Base-by-base conservation (phyloP, 2,329 filamentous ascomycete species). In the Phialophora verrucosa region DNA sequence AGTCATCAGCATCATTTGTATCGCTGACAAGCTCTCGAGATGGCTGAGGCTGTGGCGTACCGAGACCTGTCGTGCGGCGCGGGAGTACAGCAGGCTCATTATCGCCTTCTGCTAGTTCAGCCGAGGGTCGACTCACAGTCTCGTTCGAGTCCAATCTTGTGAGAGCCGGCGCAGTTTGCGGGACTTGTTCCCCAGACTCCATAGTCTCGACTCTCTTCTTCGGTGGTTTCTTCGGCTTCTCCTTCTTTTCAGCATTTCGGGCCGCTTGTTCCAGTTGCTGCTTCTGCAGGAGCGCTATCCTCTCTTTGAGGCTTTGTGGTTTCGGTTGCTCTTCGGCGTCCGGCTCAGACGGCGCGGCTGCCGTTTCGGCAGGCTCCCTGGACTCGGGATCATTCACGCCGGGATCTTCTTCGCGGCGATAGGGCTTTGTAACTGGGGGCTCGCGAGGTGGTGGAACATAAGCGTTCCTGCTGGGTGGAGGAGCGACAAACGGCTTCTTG, bases 401-500 rank as follows among this genome's bases (percentile, higher is more conserved):
- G 0, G 92, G 90, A 70, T 97, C 93, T 76, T 97, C 94, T 7
- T 98, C 93, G 55, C 95, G 87, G 62, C 89, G 87, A 76, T 97
- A 97, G 25, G 93, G 78, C 80, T 90, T 96, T 56, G 89, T 84
- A 4, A 89, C 85, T 0, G 90, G 88, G 17, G 85, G 80, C 69
- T 95, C 90, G 25, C 89, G 87, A 32, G 80, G 78, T 4, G 85
- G 89, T 27, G 95, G 92, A 10, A 99, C 85, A 74, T 92, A 99
- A 27, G 94, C 91, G 81, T 97, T 90, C 72, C 92, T 90, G 78
- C 93, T 97, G 0, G 95, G 95, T 20, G 95, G 95, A 59, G 95
- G 93, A 3, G 95, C 92, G 64, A 99, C 93, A 74, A 97, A 99
- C 0, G 94, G 93, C 79, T 98, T 98, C 84, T 94, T 97, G 79